Conservation (phyloP, 495 filamentous ascomycete species). For the Hypomontagnella monticulosa region DNA sequence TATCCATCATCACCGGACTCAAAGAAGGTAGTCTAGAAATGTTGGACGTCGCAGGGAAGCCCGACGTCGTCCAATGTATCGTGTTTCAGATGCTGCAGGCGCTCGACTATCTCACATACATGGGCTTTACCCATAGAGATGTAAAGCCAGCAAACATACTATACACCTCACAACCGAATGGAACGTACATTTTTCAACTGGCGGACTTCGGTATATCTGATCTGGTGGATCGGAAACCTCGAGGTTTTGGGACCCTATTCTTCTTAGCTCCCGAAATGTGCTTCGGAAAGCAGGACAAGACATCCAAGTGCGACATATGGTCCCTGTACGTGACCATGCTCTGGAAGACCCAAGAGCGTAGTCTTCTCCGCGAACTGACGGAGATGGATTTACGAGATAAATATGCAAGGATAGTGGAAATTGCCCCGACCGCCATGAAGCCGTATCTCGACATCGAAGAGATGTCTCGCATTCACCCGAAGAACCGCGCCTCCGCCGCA, state of each 20-base stretch:
- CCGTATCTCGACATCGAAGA: too few species aligned
- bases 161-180: neutral
- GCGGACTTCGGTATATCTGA: constrained; percentile 41
- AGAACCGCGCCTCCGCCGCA: neutral
- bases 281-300: neutral
- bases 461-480: too few species aligned
- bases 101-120: constrained; percentile 28
- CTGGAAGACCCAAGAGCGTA: neutral
- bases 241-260: constrained; percentile 6
- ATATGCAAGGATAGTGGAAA: too few species aligned
- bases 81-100: constrained; percentile 37
- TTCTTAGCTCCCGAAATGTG: constrained; percentile 40
- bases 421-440: too few species aligned
- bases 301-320: constrained; percentile 40
- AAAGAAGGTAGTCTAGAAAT: neutral
- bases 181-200: constrained; percentile 22
- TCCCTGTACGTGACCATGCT: constrained; percentile 41
- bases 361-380: too few species aligned
- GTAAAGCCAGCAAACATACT: constrained; percentile 80
- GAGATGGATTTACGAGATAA: too few species aligned
- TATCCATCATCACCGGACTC: constrained; percentile 3
- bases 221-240: neutral
- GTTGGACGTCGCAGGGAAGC: neutral
- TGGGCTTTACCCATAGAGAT: constrained; percentile 75
- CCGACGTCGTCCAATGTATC: neutral